Conservation (phyloP, 176 grass and related monocot species). For the Aegilops tauschii region DNA sequence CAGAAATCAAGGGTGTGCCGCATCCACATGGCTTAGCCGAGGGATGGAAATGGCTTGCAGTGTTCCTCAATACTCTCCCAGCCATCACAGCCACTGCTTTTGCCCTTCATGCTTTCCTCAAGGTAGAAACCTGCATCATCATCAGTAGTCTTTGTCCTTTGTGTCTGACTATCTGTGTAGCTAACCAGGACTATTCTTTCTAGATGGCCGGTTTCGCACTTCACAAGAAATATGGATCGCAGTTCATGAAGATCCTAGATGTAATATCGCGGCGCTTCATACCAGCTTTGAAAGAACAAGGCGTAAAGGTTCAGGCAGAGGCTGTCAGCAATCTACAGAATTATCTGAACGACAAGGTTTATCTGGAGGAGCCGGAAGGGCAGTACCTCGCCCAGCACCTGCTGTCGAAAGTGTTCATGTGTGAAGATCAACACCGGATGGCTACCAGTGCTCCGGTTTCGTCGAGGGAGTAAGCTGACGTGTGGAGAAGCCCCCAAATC, state of each 20-base stretch:
- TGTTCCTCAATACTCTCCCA: constrained; percentile 78
- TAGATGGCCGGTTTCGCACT: constrained; percentile 84
- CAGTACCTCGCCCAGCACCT: constrained; percentile 50
- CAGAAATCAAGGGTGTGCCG: constrained; percentile 60
- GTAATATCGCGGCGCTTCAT: constrained; percentile 56
- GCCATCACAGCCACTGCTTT: constrained; percentile 59
- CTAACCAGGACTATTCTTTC: constrained; percentile 16
- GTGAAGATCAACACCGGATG: constrained; percentile 15
- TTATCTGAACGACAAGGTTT: constrained; percentile 58
- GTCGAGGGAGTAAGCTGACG: background rate
- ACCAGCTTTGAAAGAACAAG: constrained; percentile 67
- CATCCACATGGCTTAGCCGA: constrained; percentile 84
- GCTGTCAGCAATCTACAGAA: constrained; percentile 53
- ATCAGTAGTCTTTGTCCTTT: background rate
- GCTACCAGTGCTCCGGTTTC: background rate
- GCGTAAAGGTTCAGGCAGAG: constrained; percentile 43
- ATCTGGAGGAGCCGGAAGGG: constrained; percentile 76
- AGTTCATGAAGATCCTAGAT: constrained; percentile 76
- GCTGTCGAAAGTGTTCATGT: constrained; percentile 48
- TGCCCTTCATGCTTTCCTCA: constrained; percentile 85
- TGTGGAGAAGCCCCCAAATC: background rate
- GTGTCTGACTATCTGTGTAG: background rate
- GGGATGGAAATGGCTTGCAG: constrained; percentile 86
- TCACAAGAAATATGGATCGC: constrained; percentile 63
- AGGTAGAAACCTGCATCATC: constrained; percentile 35